Percentiles rank a stretch among this genome's conserved stretches.
These are phyloP conservation scores for Nannochloris sp. DNA, from an alignment of 139 green algal species.

Conservation along the genomic window DNA sequence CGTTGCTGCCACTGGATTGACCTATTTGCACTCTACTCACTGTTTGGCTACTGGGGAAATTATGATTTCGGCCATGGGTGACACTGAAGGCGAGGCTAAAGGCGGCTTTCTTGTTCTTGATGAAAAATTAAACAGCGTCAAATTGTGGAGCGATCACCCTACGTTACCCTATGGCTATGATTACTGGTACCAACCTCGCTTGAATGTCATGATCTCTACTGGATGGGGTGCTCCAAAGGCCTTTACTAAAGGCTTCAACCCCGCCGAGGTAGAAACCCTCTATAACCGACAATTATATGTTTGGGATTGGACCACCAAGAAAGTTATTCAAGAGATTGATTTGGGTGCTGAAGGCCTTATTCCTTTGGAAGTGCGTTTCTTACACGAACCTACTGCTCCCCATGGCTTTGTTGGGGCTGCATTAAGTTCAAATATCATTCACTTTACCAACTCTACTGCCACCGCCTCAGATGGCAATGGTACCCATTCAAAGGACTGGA, in stretches of 20 bases:
- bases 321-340: slow-evolving; percentile 51
- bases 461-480: too few species aligned
- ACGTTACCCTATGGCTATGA: background rate
- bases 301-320: slow-evolving; percentile 62
- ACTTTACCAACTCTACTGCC: slow-evolving; percentile 39
- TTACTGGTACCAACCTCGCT: slow-evolving; percentile 68
- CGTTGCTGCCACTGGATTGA: slow-evolving; percentile 33
- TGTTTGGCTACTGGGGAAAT: slow-evolving; percentile 50
- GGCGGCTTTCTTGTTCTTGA: slow-evolving; percentile 79
- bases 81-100: slow-evolving; percentile 44
- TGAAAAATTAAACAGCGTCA: slow-evolving; percentile 48
- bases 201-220: slow-evolving; percentile 72
- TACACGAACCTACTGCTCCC: slow-evolving; percentile 59
- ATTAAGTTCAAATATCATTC: slow-evolving; percentile 68
- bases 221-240: slow-evolving; percentile 57
- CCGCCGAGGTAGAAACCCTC: slow-evolving; percentile 28
- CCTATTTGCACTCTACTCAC: slow-evolving; percentile 60
- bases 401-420: slow-evolving; percentile 66
- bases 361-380: slow-evolving; percentile 74
- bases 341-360: slow-evolving; percentile 67
- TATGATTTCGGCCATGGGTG: slow-evolving; percentile 54
- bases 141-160: slow-evolving; percentile 51
- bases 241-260: slow-evolving; percentile 76
- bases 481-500: slow-evolving; percentile 30
- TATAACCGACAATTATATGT: slow-evolving; percentile 65